phyloP scores from a whole-genome alignment of 176 grass and related monocot species.

The Carex cristatella region DNA sequence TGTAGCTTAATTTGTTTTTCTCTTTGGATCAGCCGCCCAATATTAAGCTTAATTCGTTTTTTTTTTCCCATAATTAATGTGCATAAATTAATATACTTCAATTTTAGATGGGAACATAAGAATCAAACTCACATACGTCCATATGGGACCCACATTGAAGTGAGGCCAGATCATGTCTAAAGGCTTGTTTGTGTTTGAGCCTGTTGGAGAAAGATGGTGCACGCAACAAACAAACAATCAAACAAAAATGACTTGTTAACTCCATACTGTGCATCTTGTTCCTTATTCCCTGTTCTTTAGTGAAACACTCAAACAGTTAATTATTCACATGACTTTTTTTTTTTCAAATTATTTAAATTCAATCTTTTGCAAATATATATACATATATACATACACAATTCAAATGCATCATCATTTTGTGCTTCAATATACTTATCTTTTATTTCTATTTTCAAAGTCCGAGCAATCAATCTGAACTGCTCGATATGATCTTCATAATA shows the following conservation, averaged over 20 bases:
- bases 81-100: too few species aligned
- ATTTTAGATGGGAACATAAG: too few species aligned
- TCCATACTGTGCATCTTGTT: constrained; percentile 3
- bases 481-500: too few species aligned
- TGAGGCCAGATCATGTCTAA: neutral
- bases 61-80: too few species aligned
- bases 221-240: neutral
- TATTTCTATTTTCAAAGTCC: too few species aligned
- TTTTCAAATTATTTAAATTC: neutral
- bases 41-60: neutral
- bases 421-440: too few species aligned
- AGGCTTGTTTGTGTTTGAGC: neutral
- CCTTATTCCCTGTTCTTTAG: neutral
- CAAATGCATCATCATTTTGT: too few species aligned
- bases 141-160: neutral
- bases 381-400: neutral
- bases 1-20: neutral
- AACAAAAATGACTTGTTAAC: neutral
- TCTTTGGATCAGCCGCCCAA: neutral
- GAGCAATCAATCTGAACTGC: too few species aligned
- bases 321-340: neutral
- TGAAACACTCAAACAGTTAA: neutral
- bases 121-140: too few species aligned
- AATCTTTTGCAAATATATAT: neutral
- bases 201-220: neutral